Evolutionary conservation across 1,284 basidiomycete genomes (phyloP), one percentile per base, ranked within the genome.

Genomic region (Fomitopsis schrenkii): DNA sequence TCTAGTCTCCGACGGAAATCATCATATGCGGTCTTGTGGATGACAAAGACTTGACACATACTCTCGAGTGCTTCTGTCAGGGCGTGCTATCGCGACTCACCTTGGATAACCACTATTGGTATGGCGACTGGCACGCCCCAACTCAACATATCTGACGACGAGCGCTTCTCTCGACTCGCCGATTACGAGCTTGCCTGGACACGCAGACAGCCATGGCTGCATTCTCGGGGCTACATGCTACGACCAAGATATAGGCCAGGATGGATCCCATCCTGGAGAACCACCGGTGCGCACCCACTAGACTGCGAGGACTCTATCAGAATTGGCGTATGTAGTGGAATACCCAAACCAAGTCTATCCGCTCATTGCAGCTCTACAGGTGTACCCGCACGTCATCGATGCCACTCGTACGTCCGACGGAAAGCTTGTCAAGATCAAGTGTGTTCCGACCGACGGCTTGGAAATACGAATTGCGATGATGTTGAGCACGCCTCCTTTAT

Each of bases 391-490:
- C 45, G 45, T 58, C 40, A 58, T 76, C 5, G 73, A 75, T 56
- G 74, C 73, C 0, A 68, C 60, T 0, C 64, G 72, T 0, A 64
- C 67, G 17, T 53, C 61, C 0, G 72, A 75, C n/a, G 66, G 62
- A 5, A 58, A 53, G 15, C 54, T 68, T 2, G 71, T 76, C 0
- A 66, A 66, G 2, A 63, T 74, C 44, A 75, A 74, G 52, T 30
- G 50, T 22, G 63, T 70, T 0, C 1, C 4, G 2, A 66, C 59
- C 1, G 50, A 38, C 1, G 62, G 66, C 5, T 2, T 57, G 2
- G 72, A 75, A 56, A 42, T 67, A 3, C 15, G 30, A 0, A 72
- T 75, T 5, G 63, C 64, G 38, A 40, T 10, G 12, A 10, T 40
- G 6, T 40, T 6, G 35, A 12, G 9, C 64, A 58, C 19, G 57